phyloP scores from a whole-genome alignment of 768 basidiomycete genomes.

The Fistulinella prunicolor region DNA sequence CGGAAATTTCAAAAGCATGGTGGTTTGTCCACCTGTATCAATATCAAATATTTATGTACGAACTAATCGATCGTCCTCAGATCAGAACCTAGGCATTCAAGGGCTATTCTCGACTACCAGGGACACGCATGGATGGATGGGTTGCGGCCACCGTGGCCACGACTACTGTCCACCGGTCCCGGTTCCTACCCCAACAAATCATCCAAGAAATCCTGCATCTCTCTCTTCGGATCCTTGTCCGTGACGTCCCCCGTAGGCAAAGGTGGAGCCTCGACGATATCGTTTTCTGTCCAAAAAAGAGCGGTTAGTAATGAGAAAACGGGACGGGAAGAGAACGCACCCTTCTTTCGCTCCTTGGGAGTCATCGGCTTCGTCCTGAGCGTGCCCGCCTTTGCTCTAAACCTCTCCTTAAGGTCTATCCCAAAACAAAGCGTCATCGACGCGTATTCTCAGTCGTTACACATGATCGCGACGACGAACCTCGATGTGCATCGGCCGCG shows the following conservation, averaged over 20 bases:
- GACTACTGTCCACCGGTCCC: too few species aligned
- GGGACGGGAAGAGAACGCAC: constrained; percentile 15
- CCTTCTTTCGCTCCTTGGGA: constrained; percentile 37
- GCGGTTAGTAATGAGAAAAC: neutral
- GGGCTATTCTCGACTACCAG: too few species aligned
- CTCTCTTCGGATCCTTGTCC: constrained; percentile 44
- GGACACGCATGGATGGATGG: too few species aligned
- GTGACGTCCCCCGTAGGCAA: constrained; percentile 39
- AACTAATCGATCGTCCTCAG: neutral
- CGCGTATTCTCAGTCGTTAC: too few species aligned
- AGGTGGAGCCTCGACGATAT: constrained; percentile 48
- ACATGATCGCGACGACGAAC: constrained; percentile 34
- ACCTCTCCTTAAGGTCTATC: constrained; percentile 57
- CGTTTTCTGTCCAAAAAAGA: constrained; percentile 26
- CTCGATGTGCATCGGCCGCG: constrained; percentile 72
- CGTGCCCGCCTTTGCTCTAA: constrained; percentile 53
- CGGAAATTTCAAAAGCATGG: neutral
- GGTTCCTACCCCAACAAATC: constrained; percentile 48
- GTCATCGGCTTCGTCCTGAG: constrained; percentile 38
- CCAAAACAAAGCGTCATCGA: neutral
- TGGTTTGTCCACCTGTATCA: neutral
- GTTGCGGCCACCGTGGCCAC: too few species aligned
- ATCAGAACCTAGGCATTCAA: too few species aligned
- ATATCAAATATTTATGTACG: too few species aligned
- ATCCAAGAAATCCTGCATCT: constrained; percentile 73